Evolutionary conservation across 1,284 basidiomycete genomes (phyloP).

Genomic region (Xerocomus minutiporus): DNA sequence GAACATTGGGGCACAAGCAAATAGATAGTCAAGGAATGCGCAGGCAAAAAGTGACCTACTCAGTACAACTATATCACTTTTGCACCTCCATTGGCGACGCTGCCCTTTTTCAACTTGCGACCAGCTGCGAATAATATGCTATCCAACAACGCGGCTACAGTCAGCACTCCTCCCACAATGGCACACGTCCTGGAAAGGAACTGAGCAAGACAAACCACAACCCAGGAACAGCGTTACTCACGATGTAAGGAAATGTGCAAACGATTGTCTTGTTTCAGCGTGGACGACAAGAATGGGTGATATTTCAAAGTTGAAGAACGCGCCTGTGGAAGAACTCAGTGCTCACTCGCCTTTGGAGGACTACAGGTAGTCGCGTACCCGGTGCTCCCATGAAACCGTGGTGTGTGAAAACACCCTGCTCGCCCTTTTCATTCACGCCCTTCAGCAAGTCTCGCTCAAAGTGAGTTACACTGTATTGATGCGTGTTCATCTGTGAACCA

Average conservation of each 20-base stretch:
- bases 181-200: slow-evolving; percentile 75
- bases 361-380: slow-evolving; percentile 39
- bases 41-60: slow-evolving; percentile 3
- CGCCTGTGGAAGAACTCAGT: slow-evolving; percentile 40
- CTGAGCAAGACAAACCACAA: background rate
- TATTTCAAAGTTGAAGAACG: slow-evolving; percentile 97
- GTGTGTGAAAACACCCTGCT: background rate
- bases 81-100: slow-evolving; percentile 35
- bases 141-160: slow-evolving; percentile 88
- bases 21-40: slow-evolving; percentile 16
- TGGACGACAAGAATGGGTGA: slow-evolving; percentile 94
- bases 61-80: slow-evolving; percentile 44
- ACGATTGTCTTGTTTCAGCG: slow-evolving; percentile 86
- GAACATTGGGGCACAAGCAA: background rate
- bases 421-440: background rate
- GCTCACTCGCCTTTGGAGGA: background rate
- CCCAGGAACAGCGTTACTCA: slow-evolving; percentile 40
- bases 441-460: background rate
- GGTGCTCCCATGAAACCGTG: slow-evolving; percentile 41
- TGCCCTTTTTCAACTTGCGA: slow-evolving; percentile 60
- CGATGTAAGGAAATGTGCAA: slow-evolving; percentile 97
- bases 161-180: slow-evolving; percentile 95
- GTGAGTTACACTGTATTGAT: slow-evolving; percentile 83
- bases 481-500: slow-evolving; percentile 58
- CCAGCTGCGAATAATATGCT: slow-evolving; percentile 79